Evolutionary conservation across 2,329 filamentous ascomycete genomes (phyloP), one percentile per base, ranked within the genome.

Genomic region (Thelonectria discophora): DNA sequence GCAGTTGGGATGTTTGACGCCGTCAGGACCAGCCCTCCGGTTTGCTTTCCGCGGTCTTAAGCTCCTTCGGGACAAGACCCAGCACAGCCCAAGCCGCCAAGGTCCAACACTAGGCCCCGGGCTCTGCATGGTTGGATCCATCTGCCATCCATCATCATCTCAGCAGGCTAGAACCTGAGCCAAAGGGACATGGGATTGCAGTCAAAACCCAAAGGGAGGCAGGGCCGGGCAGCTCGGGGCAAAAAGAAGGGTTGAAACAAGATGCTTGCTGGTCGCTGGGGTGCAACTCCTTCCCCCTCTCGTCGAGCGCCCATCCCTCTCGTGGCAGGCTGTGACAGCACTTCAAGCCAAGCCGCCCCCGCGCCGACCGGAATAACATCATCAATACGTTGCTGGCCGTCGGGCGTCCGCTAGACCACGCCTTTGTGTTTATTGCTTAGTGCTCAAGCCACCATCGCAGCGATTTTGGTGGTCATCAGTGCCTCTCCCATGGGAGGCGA

Each of bases 301-400:
- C 21, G 3, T 24, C 21, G 21, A 24, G 21, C 6, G 21, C 21
- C 6, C 21, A 4, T 24, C 21, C 21, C 21, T 24, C 21, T 24
- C 21, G 21, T 24, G 21, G 21, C 21, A 24, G 21, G 21, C 21
- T 24, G 21, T 63, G 46, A 37, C 45, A 46, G 47, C 52, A 21
- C 30, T 55, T 32, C 21, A 24, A 24, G n/a, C n/a, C 52, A 60
- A 53, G 27, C 58, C 64, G 61, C 53, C 68, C 68, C 64, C 60
- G 65, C 68, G 66, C 61, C 58, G 49, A 47, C 60, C 69, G 60
- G 57, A 68, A 70, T 58, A 70, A 69, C 68, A 70, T 70, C 68
- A 70, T 70, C 68, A 48, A 51, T 60, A 52, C 54, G 34, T 52
- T 40, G 49, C 32, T 32, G 48, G 39, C 55, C 47, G 46, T 55